Evolutionary conservation across 2,329 filamentous ascomycete species (phyloP).

Genomic region (Dactylellina cionopaga): DNA sequence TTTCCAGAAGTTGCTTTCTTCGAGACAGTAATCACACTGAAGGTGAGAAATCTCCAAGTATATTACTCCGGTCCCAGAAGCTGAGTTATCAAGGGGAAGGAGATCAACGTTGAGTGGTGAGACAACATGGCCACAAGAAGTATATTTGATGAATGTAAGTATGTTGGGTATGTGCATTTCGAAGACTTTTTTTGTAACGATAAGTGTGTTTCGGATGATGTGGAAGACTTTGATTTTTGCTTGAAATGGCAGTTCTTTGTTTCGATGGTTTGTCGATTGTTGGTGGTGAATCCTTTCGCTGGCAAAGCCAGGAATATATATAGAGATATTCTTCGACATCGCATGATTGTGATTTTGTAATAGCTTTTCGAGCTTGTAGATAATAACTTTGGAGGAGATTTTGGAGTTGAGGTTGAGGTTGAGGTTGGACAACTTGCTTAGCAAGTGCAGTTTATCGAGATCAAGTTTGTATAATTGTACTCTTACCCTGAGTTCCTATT

Average conservation of each 20-base stretch:
- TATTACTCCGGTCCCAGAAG: background rate
- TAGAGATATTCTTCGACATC: background rate
- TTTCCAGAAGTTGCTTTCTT: conserved; percentile 39
- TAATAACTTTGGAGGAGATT: background rate
- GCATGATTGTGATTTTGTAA: background rate
- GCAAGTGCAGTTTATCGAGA: no score
- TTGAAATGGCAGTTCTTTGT: no score
- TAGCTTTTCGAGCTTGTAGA: background rate
- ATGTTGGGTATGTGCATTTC: conserved; percentile 7
- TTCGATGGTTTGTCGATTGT: background rate
- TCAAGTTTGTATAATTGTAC: no score
- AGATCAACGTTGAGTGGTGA: conserved; percentile 3
- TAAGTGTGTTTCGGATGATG: no score
- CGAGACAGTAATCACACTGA: conserved; percentile 21
- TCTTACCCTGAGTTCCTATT: no score
- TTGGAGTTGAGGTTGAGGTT: background rate
- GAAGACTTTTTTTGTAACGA: background rate
- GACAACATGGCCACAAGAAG: conserved; percentile 27
- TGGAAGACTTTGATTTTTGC: background rate
- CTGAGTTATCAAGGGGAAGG: background rate
- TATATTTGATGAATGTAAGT: conserved; percentile 26
- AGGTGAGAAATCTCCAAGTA: conserved; percentile 15
- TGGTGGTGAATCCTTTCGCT: background rate
- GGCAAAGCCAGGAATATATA: background rate
- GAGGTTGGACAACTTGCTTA: background rate